These are phyloP conservation scores for Sarcodon sp. DNA, from an alignment of 768 basidiomycete genomes.

Conservation along the genomic window DNA sequence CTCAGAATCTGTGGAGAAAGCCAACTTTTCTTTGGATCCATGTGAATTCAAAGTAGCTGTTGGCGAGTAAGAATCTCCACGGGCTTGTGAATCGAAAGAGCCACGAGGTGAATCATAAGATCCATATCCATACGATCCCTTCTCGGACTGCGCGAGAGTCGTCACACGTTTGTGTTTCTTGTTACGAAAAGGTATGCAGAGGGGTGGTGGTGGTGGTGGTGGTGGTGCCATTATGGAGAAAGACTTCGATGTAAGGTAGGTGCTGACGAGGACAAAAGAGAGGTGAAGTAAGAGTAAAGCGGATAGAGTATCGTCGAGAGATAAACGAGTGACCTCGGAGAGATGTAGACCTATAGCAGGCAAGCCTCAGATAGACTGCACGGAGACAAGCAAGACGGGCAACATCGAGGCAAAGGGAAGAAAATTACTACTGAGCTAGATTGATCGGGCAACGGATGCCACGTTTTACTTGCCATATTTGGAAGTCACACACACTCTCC, in stretches of 20 bases:
- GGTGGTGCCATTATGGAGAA: slow-evolving; percentile 13
- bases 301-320: neutral
- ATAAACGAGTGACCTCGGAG: neutral
- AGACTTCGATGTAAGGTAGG: neutral
- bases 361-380: neutral
- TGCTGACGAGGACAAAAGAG: neutral
- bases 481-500: too few species aligned
- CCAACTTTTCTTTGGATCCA: slow-evolving; percentile 14
- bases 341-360: neutral
- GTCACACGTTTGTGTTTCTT: slow-evolving; percentile 10
- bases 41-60: slow-evolving; percentile 21
- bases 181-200: slow-evolving; percentile 15
- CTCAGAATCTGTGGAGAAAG: slow-evolving; percentile 17
- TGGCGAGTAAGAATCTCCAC: slow-evolving; percentile 15
- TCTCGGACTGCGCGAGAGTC: slow-evolving; percentile 13
- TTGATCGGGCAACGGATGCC: too few species aligned
- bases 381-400: neutral
- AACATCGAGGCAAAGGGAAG: too few species aligned
- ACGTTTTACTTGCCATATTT: too few species aligned
- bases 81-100: slow-evolving; percentile 11
- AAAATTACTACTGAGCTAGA: too few species aligned
- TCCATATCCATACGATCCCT: neutral
- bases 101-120: slow-evolving; percentile 6
- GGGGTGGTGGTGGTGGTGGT: slow-evolving; percentile 17
- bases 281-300: neutral